A percentile compares a stretch with the other conserved stretches of the same genome.
Conservation (phyloP, 371 early-diverging fungal species). For the Sporodiniella umbellata region DNA sequence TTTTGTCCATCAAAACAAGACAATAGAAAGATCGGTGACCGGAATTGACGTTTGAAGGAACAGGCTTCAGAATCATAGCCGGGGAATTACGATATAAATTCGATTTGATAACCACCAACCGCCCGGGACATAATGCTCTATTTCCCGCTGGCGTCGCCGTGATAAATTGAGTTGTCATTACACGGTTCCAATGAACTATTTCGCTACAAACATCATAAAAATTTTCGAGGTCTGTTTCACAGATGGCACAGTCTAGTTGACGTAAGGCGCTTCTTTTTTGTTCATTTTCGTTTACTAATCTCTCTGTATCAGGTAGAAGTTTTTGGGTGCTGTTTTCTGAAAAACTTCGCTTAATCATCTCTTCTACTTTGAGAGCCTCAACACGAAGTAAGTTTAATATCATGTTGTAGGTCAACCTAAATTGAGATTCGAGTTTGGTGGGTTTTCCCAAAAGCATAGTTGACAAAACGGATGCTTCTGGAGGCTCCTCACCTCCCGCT, state of each 20-base stretch:
- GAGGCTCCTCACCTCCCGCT: slow-evolving; percentile 64
- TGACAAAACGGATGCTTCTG: slow-evolving; percentile 59
- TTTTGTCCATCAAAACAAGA: slow-evolving; percentile 35
- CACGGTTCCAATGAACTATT: slow-evolving; percentile 53
- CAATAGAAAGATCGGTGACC: slow-evolving; percentile 50
- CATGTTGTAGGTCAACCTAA: slow-evolving; percentile 99
- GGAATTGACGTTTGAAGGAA: slow-evolving; percentile 24
- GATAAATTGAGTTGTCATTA: slow-evolving; percentile 59
- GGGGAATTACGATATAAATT: slow-evolving; percentile 64
- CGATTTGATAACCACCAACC: slow-evolving; percentile 72
- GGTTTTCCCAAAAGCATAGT: slow-evolving; percentile 86
- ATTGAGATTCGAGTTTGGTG: slow-evolving; percentile 94
- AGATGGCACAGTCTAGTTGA: slow-evolving; percentile 82
- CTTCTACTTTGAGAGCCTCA: slow-evolving; percentile 96
- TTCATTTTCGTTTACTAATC: slow-evolving; percentile 57
- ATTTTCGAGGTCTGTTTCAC: slow-evolving; percentile 70
- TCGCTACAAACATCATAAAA: slow-evolving; percentile 69
- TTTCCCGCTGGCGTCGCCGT: slow-evolving; percentile 58
- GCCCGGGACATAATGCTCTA: slow-evolving; percentile 65
- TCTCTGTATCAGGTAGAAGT: slow-evolving; percentile 72
- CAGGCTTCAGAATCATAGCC: slow-evolving; percentile 61
- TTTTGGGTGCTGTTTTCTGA: slow-evolving; percentile 86
- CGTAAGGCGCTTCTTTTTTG: slow-evolving; percentile 53
- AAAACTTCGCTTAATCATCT: slow-evolving; percentile 98
- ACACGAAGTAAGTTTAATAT: slow-evolving; percentile 96